Evolutionary conservation across 192 early-diverging fungal species (phyloP).

Genomic region (Ramicandelaber brevisporus): DNA sequence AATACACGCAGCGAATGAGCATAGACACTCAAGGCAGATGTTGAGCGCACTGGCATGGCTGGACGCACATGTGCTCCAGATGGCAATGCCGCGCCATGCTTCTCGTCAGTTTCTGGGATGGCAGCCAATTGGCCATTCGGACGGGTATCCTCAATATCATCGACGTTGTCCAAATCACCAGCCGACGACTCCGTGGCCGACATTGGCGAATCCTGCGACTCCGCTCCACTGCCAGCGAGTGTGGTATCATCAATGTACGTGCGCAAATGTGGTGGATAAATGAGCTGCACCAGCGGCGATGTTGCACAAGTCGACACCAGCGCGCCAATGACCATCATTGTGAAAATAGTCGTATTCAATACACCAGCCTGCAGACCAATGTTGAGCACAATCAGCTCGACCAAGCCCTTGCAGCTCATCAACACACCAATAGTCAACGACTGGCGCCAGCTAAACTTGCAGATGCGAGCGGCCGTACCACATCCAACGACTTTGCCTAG

Average conservation of each 20-base stretch:
- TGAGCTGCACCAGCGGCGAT: constrained; percentile 35
- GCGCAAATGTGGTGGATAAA: constrained; percentile 53
- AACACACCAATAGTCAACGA: constrained; percentile 62
- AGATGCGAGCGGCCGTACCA: constrained; percentile 30
- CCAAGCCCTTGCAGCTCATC: constrained; percentile 91
- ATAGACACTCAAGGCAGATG: too few species aligned
- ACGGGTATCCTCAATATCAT: too few species aligned
- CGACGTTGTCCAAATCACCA: too few species aligned
- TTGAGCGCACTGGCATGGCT: too few species aligned
- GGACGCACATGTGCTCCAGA: too few species aligned
- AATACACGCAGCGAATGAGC: too few species aligned
- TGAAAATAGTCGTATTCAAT: constrained; percentile 40
- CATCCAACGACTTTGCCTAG: constrained; percentile 74
- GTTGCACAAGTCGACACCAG: constrained; percentile 76
- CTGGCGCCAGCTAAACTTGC: constrained; percentile 55
- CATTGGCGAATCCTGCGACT: too few species aligned
- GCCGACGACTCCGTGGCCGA: too few species aligned
- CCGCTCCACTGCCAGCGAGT: too few species aligned
- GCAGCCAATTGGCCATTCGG: too few species aligned
- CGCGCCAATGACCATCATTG: constrained; percentile 58
- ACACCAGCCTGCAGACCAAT: constrained; percentile 67
- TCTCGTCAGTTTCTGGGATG: too few species aligned
- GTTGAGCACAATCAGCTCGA: constrained; percentile 90
- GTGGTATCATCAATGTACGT: constrained; percentile 10
- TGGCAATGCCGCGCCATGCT: too few species aligned